phyloP scores from a whole-genome alignment of 345 rosid species.

The Eucalyptus sideroxylon region DNA sequence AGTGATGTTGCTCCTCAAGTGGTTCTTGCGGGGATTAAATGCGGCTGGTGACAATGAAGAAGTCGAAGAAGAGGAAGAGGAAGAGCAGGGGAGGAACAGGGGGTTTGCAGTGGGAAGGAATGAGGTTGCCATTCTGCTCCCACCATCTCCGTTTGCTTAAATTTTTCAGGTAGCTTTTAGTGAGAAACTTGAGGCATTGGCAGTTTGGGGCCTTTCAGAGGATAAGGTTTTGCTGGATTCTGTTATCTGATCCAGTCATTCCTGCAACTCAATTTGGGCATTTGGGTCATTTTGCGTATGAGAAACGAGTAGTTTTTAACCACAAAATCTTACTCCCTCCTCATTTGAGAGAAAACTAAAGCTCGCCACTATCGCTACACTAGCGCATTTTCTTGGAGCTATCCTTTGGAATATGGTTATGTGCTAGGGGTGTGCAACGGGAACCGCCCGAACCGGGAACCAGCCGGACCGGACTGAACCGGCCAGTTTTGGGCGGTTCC shows the following conservation, averaged over 20 bases:
- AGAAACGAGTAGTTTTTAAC: not conserved
- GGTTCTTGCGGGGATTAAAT: slow-evolving; percentile 3
- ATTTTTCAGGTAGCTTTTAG: slow-evolving; percentile 12
- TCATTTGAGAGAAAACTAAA: not conserved
- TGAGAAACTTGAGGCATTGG: slow-evolving; percentile 10
- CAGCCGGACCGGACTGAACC: too few species aligned
- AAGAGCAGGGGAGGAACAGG: slow-evolving; percentile 3
- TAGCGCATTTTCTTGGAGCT: not conserved
- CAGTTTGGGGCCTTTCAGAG: not conserved
- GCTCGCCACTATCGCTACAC: not conserved
- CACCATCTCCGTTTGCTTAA: not conserved
- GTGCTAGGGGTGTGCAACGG: too few species aligned
- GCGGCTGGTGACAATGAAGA: not conserved
- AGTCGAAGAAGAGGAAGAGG: not conserved
- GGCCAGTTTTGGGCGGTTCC: too few species aligned
- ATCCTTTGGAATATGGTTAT: not conserved
- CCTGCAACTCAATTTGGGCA: not conserved
- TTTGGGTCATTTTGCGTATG: not conserved
- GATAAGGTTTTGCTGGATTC: slow-evolving; percentile 36
- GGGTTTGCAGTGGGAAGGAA: slow-evolving; percentile 39
- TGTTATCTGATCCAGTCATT: slow-evolving; percentile 23
- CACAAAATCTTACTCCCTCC: not conserved
- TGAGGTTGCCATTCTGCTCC: slow-evolving; percentile 26
- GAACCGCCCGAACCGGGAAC: too few species aligned
- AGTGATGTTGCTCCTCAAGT: slow-evolving; percentile 2